phyloP scores from a whole-genome alignment of 225 moss, liverwort and hornwort species.

The Antitrichia curtipendula region DNA sequence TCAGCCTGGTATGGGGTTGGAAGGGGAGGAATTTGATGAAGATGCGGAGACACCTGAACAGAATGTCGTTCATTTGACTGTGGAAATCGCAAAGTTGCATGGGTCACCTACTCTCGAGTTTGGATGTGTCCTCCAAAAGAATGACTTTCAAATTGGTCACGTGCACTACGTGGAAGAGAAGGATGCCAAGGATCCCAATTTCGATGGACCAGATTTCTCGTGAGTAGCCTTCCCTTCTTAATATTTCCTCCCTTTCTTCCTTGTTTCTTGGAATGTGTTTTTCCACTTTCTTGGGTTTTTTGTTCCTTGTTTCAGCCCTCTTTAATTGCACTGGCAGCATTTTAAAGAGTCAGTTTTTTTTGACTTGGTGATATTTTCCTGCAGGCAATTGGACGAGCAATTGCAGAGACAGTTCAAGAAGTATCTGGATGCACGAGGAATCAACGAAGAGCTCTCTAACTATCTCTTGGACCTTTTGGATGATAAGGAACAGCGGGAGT shows the following conservation, averaged over 20 bases:
- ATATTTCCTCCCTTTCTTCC: background rate
- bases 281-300: too few species aligned
- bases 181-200: constrained; percentile 25
- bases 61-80: constrained; percentile 43
- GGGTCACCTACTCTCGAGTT: constrained; percentile 24
- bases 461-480: constrained; percentile 47
- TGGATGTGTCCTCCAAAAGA: constrained; percentile 39
- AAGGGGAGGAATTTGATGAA: constrained; percentile 26
- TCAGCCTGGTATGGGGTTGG: constrained; percentile 48
- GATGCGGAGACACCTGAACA: constrained; percentile 25
- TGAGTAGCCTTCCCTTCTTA: background rate
- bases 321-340: background rate
- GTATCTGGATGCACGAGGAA: constrained; percentile 30
- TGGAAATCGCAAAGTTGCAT: constrained; percentile 22
- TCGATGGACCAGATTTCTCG: constrained; percentile 56
- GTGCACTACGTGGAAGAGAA: constrained; percentile 38
- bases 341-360: background rate
- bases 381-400: constrained; percentile 43
- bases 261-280: background rate
- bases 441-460: constrained; percentile 36
- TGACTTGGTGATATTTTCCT: background rate
- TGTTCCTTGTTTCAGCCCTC: background rate
- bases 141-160: constrained; percentile 31
- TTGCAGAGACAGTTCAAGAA: constrained; percentile 41
- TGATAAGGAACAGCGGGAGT: constrained; percentile 52